Conservation (phyloP, 805 yeast species). For the Allodekkera sacchari region DNA sequence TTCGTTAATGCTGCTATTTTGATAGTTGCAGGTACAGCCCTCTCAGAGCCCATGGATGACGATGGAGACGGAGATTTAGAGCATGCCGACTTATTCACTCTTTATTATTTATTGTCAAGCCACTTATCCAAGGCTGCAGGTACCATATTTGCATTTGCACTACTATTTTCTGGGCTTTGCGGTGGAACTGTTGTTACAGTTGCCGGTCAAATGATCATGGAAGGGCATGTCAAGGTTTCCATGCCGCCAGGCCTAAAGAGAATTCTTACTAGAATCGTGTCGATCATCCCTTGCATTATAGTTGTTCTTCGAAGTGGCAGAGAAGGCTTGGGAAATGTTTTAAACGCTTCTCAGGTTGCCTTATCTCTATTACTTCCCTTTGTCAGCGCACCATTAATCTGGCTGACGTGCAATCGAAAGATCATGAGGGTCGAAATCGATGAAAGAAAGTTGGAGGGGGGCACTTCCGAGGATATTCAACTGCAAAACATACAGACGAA, state of each 20-base stretch:
- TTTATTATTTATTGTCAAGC: constrained; percentile 58
- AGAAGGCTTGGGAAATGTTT: constrained; percentile 65
- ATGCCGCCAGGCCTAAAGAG: constrained; percentile 78
- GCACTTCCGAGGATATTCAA: constrained; percentile 1
- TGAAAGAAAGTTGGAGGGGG: constrained; percentile 6
- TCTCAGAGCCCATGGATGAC: constrained; percentile 33
- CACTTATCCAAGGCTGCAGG: constrained; percentile 85
- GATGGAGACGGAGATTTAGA: constrained; percentile 52
- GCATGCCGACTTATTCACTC: constrained; percentile 76
- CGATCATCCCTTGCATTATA: constrained; percentile 75
- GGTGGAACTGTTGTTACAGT: constrained; percentile 93
- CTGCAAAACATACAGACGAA: constrained; percentile 1
- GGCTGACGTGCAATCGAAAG: constrained; percentile 60
- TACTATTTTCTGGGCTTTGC: constrained; percentile 85
- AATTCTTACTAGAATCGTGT: constrained; percentile 71
- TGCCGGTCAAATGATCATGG: constrained; percentile 90
- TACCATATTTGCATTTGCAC: constrained; percentile 77
- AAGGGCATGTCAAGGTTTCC: constrained; percentile 77
- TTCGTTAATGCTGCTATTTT: constrained; percentile 87
- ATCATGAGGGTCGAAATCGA: constrained; percentile 25
- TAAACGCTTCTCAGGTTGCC: constrained; percentile 79
- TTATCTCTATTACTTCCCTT: constrained; percentile 74
- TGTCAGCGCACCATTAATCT: constrained; percentile 81
- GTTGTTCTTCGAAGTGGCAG: constrained; percentile 71
- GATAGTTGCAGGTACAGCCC: constrained; percentile 86